Percentiles rank a stretch among this genome's conserved stretches.
Conservation (phyloP, 2,329 filamentous ascomycete species). For the Penicillium hesseltinei region DNA sequence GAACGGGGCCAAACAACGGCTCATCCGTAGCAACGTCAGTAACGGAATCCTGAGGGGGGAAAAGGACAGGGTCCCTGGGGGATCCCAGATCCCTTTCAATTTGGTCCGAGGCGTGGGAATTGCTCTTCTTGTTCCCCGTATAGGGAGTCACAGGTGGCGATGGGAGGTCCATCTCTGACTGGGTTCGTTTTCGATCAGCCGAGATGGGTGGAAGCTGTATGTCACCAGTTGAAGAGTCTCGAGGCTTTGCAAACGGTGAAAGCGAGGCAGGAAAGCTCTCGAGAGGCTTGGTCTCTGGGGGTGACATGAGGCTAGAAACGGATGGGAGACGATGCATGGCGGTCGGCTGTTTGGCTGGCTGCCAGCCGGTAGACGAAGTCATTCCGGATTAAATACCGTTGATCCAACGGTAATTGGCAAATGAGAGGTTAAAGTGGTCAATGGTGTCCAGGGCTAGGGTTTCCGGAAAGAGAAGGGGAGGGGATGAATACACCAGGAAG, state of each 20-base stretch:
- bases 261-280: constrained; percentile 45
- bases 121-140: constrained; percentile 41
- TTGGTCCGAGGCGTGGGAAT: constrained; percentile 34
- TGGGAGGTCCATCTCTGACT: constrained; percentile 45
- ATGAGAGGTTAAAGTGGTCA: neutral
- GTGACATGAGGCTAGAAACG: constrained; percentile 48
- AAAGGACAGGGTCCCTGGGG: constrained; percentile 44
- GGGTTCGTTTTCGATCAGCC: constrained; percentile 41
- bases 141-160: constrained; percentile 49
- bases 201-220: constrained; percentile 44
- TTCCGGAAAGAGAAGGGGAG: neutral
- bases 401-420: neutral
- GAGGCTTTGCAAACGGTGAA: constrained; percentile 30
- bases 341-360: constrained; percentile 22
- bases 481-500: constrained; percentile 1
- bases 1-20: constrained; percentile 41
- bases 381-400: constrained; percentile 19
- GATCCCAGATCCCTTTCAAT: constrained; percentile 32
- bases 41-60: constrained; percentile 39
- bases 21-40: constrained; percentile 37
- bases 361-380: constrained; percentile 28
- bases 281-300: constrained; percentile 50
- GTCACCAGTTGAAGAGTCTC: constrained; percentile 29
- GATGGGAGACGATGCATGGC: constrained; percentile 44
- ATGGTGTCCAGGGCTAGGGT: neutral